These are phyloP conservation scores for Cyberlindnera sargentensis DNA, from an alignment of 805 yeast species.

Conservation along the genomic window DNA sequence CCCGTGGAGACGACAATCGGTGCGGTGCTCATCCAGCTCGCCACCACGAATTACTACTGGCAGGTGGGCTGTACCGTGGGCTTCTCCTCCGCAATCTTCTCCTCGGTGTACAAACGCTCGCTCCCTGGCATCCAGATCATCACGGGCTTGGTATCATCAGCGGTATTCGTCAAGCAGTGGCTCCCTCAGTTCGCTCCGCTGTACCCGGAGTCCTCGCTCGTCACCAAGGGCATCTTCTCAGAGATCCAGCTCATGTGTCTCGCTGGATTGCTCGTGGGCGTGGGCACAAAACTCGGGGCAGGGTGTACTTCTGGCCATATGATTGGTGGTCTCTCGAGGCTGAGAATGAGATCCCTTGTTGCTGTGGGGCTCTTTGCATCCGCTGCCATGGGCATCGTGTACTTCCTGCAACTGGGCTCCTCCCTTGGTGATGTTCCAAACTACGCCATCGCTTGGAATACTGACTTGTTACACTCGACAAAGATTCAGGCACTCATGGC, in stretches of 20 bases:
- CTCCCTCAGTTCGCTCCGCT: constrained; percentile 27
- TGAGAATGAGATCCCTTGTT: constrained; percentile 36
- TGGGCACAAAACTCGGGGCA: constrained; percentile 40
- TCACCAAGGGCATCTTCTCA: background rate
- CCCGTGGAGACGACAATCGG: constrained; percentile 38
- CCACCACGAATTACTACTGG: constrained; percentile 36
- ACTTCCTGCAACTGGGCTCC: constrained; percentile 2
- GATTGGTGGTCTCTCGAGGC: constrained; percentile 42
- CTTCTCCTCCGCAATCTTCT: constrained; percentile 36
- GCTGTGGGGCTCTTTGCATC: constrained; percentile 35
- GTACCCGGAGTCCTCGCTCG: constrained; percentile 4
- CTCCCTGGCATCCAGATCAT: constrained; percentile 26
- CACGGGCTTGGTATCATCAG: constrained; percentile 30
- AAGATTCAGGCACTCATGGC: constrained; percentile 5
- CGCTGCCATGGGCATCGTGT: constrained; percentile 26
- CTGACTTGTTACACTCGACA: background rate
- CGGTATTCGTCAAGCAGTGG: constrained; percentile 13
- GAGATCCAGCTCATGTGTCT: constrained; percentile 1
- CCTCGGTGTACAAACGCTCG: constrained; percentile 23
- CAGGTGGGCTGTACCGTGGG: constrained; percentile 38
- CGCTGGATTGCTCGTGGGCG: constrained; percentile 39
- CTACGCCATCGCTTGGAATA: constrained; percentile 5
- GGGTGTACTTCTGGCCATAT: constrained; percentile 55
- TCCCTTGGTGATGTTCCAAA: constrained; percentile 3
- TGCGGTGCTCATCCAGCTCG: constrained; percentile 38